These are phyloP conservation scores for Lachancea kluyveri DNA, from an alignment of 805 yeast species.

Conservation along the genomic window DNA sequence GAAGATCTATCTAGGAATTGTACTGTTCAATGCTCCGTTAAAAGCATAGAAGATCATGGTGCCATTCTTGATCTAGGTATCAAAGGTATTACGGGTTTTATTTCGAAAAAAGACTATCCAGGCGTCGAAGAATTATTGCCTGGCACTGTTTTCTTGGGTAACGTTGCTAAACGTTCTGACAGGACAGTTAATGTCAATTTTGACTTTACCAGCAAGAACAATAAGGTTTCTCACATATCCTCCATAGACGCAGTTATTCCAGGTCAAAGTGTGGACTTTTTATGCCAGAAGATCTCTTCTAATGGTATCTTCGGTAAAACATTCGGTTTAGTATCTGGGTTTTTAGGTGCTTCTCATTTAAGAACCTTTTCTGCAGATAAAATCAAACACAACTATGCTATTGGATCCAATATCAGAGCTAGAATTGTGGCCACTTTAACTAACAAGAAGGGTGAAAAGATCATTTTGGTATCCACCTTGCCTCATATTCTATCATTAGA, in stretches of 20 bases:
- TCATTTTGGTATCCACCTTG: conserved; percentile 53
- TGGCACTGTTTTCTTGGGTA: conserved; percentile 69
- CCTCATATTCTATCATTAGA: conserved; percentile 42
- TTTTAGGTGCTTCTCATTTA: conserved; percentile 62
- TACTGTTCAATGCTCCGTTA: conserved; percentile 68
- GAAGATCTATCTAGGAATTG: conserved; percentile 62
- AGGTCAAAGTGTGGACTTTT: conserved; percentile 73
- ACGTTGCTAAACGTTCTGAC: conserved; percentile 42
- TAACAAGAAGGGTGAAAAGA: conserved; percentile 45
- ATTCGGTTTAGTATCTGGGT: conserved; percentile 69
- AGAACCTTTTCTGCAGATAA: conserved; percentile 40
- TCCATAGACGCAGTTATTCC: conserved; percentile 80
- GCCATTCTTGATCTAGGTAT: conserved; percentile 66
- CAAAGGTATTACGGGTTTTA: conserved; percentile 56
- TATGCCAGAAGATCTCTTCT: conserved; percentile 50
- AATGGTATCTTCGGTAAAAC: conserved; percentile 69
- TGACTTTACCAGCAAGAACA: conserved; percentile 39
- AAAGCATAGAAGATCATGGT: conserved; percentile 90
- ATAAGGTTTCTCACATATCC: conserved; percentile 48
- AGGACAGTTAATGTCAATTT: conserved; percentile 50
- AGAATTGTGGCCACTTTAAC: conserved; percentile 61
- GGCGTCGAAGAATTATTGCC: conserved; percentile 34
- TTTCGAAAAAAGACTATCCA: conserved; percentile 61
- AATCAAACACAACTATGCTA: conserved; percentile 54
- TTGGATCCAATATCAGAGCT: conserved; percentile 64